Percentiles rank a stretch among this genome's conserved stretches.
phyloP scores from a whole-genome alignment of 192 early-diverging fungal species.

The Coemansia sp. region DNA sequence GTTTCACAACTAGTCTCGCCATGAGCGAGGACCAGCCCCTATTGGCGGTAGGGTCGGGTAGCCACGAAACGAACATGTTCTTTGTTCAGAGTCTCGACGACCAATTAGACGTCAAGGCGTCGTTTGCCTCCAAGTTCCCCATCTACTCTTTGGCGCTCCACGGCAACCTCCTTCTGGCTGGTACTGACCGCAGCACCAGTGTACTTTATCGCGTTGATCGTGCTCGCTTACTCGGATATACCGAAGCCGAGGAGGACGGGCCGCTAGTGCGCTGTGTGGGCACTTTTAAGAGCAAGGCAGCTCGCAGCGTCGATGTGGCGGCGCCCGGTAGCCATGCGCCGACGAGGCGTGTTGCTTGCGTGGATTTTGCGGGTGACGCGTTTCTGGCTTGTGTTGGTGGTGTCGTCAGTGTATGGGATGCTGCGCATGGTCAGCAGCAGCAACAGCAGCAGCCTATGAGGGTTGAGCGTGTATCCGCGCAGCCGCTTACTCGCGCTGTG shows the following conservation, averaged over 20 bases:
- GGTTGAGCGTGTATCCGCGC: slow-evolving; percentile 40
- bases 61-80: slow-evolving; percentile 54
- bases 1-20: slow-evolving; percentile 54
- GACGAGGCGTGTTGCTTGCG: slow-evolving; percentile 39
- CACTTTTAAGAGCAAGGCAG: slow-evolving; percentile 54
- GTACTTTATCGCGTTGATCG: slow-evolving; percentile 55
- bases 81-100: slow-evolving; percentile 53
- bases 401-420: slow-evolving; percentile 54
- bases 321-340: slow-evolving; percentile 49
- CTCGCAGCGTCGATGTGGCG: slow-evolving; percentile 47
- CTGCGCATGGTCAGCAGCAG: slow-evolving; percentile 17
- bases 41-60: slow-evolving; percentile 50
- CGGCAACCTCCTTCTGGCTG: slow-evolving; percentile 42
- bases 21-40: slow-evolving; percentile 49
- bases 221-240: slow-evolving; percentile 36
- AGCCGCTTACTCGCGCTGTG: slow-evolving; percentile 33
- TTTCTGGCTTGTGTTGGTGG: slow-evolving; percentile 50
- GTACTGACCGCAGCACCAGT: slow-evolving; percentile 50
- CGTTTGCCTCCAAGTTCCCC: slow-evolving; percentile 55
- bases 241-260: slow-evolving; percentile 11
- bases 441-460: slow-evolving; percentile 3
- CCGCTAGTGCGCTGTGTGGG: slow-evolving; percentile 46
- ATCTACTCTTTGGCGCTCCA: slow-evolving; percentile 52
- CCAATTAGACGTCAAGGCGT: slow-evolving; percentile 50
- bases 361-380: slow-evolving; percentile 45